A percentile compares a stretch with the other conserved stretches of the same genome.
phyloP scores from a whole-genome alignment of 2,329 filamentous ascomycete species.

The Davidsoniella virescens region DNA sequence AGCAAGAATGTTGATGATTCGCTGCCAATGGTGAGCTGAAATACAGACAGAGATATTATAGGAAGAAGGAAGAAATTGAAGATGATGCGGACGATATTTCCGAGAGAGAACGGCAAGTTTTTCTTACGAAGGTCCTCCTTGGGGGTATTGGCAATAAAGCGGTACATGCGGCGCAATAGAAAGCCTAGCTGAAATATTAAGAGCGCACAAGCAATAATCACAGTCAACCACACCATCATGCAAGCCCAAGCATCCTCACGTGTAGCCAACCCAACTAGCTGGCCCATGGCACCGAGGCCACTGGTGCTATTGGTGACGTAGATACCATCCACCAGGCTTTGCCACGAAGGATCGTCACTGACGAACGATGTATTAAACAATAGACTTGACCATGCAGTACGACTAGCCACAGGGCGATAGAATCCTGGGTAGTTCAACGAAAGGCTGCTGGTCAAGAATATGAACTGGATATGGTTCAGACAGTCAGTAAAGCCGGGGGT shows the following conservation, averaged over 20 bases:
- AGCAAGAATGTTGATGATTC: conserved; percentile 55
- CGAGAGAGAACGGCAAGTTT: conserved; percentile 73
- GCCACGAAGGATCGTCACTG: conserved; percentile 45
- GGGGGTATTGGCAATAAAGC: conserved; percentile 50
- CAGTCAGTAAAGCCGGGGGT: conserved; percentile 96
- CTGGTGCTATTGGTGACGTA: conserved; percentile 65
- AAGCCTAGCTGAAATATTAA: conserved; percentile 64
- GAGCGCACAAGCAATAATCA: conserved; percentile 53
- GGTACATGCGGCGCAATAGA: conserved; percentile 57
- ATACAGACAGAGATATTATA: conserved; percentile 72
- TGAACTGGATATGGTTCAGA: conserved; percentile 89
- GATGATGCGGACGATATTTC: conserved; percentile 67
- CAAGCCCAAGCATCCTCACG: conserved; percentile 79
- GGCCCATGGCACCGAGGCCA: conserved; percentile 62
- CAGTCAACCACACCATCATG: conserved; percentile 80
- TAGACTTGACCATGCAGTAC: conserved; percentile 72
- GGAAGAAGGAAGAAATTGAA: conserved; percentile 89
- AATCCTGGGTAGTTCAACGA: conserved; percentile 84
- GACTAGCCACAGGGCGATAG: conserved; percentile 81
- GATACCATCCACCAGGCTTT: conserved; percentile 66
- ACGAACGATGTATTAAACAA: conserved; percentile 91
- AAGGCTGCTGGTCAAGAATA: conserved; percentile 72
- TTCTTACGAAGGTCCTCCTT: conserved; percentile 83
- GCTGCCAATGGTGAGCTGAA: conserved; percentile 66
- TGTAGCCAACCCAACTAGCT: conserved; percentile 64